These are phyloP conservation scores for Asterella californica DNA, from an alignment of 225 moss, liverwort and hornwort genomes.

Conservation along the genomic window DNA sequence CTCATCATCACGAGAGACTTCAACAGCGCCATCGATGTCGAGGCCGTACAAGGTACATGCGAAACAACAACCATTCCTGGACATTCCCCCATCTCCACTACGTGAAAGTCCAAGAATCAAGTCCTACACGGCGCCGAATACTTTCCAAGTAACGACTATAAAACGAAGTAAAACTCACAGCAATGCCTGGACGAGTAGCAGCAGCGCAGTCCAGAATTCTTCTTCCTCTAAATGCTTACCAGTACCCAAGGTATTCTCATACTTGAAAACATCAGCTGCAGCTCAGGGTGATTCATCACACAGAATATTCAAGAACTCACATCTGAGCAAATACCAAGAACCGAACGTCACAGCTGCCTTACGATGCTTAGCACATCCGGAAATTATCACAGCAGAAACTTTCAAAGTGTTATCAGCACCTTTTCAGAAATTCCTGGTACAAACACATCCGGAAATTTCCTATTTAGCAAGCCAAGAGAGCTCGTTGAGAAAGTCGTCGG, in stretches of 20 bases:
- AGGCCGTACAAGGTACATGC: background rate
- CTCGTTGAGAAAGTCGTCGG: too few relatives aligned
- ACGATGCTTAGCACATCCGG: constrained; percentile 35
- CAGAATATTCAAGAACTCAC: constrained; percentile 23
- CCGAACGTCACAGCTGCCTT: constrained; percentile 22
- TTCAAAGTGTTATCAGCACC: constrained; percentile 18
- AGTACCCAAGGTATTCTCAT: background rate
- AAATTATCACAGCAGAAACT: constrained; percentile 15
- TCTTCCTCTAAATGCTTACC: background rate
- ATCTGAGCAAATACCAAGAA: constrained; percentile 28
- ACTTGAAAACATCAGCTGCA: constrained; percentile 8
- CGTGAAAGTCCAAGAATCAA: background rate
- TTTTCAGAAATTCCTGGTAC: constrained; percentile 16
- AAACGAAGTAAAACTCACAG: background rate
- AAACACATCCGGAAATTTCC: constrained; percentile 20
- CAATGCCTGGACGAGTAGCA: background rate
- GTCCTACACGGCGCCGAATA: background rate
- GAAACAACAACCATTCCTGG: background rate
- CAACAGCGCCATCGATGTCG: background rate
- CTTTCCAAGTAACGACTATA: background rate
- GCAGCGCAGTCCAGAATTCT: background rate
- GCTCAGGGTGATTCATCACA: background rate
- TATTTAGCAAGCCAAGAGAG: background rate
- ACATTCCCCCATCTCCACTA: background rate
- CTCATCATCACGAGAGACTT: background rate